These are phyloP conservation scores for Alternaria tenuissima DNA, from an alignment of 2,329 filamentous ascomycete genomes.

Conservation along the genomic window DNA sequence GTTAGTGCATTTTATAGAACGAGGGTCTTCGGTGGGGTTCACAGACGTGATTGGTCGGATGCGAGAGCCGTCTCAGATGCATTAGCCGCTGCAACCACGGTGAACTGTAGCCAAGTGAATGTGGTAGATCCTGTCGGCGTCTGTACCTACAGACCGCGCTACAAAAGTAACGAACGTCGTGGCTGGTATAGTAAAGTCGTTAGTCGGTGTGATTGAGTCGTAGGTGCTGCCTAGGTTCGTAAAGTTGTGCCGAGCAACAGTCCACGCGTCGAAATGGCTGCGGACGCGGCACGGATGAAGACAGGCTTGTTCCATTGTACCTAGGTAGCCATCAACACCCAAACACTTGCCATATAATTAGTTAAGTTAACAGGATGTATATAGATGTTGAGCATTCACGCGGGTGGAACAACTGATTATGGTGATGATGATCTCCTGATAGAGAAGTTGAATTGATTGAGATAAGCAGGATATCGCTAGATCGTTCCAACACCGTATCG, in stretches of 20 bases:
- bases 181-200: neutral
- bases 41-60: slow-evolving; percentile 4
- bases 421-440: neutral
- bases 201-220: neutral
- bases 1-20: slow-evolving; percentile 12
- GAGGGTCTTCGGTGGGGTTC: slow-evolving; percentile 6
- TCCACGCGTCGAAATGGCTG: neutral
- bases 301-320: neutral
- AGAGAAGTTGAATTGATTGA: slow-evolving; percentile 12
- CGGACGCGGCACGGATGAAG: neutral
- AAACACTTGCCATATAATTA: too few relatives aligned
- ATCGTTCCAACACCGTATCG: slow-evolving; percentile 7
- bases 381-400: neutral
- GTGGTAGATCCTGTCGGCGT: slow-evolving; percentile 1
- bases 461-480: slow-evolving; percentile 12
- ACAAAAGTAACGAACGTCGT: neutral
- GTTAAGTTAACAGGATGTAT: too few relatives aligned
- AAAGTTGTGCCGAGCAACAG: neutral
- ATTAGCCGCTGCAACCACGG: slow-evolving; percentile 2
- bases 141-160: slow-evolving; percentile 3
- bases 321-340: neutral
- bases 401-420: neutral
- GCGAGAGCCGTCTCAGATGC: neutral
- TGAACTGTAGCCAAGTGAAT: slow-evolving; percentile 8
- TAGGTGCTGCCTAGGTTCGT: neutral